Base-by-base conservation (phyloP, 495 filamentous ascomycete species). In the Trichocladium antarcticum region DNA sequence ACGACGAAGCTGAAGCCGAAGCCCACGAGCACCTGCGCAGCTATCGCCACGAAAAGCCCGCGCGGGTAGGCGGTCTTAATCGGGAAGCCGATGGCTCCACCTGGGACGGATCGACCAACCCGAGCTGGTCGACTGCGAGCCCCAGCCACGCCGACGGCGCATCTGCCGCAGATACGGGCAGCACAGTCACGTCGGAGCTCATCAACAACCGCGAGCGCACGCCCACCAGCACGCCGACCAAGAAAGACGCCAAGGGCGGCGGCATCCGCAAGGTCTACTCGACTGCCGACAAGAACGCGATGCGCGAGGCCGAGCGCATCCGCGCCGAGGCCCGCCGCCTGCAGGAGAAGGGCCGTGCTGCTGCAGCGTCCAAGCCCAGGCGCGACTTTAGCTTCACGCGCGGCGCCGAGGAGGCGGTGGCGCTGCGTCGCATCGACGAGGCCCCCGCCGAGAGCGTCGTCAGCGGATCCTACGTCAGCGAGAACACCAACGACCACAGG, bases 61-160 rank as follows among this genome's bases (percentile, higher is more conserved):
- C 89, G 2, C 74, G 82, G 28, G 85, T 95, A 16, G 89, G 89
- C 34, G 89, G 88, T 15, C 67, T 95, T 57, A 95, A 95, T 63
- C 78, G 80, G 39, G 70, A 83, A 53, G 66, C 77, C 37, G 88
- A 95, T 45, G 85, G 79, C 41, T 83, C 77, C 48, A 76, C 81
- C 55, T 81, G 81, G 67, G 85, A 84, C 58, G 75, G 75, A 37
- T 73, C 68, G 6, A 81, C 68, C 57, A 76, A 66, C 70, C 80
- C 66, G 14, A 68, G 64, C 47, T 63, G 57, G 57, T 73, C 55
- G 57, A 74, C 49, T 48, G 70, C 50, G 16, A 56, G 50, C 38
- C 48, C 51, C 5, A 51, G 50, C 32, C 39, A 45, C 15, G 42
- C 42, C 63, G 45, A 40, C n/a, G 57, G 46, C 31, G 36, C 24